These are phyloP conservation scores for Fonsecaea pedrosoi DNA, from an alignment of 2,329 filamentous ascomycete species.

Conservation along the genomic window DNA sequence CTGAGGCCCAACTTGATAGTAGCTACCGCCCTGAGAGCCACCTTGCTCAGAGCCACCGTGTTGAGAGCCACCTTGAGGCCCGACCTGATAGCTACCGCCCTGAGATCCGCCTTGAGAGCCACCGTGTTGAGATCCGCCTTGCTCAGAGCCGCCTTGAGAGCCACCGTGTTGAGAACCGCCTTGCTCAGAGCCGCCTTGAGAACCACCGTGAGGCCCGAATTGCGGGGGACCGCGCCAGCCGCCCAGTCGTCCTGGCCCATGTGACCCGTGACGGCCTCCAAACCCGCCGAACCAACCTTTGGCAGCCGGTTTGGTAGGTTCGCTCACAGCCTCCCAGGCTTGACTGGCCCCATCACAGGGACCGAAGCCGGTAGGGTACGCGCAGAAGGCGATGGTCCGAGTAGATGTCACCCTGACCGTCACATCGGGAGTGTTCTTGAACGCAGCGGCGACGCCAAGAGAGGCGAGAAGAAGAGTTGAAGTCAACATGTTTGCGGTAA, in stretches of 20 bases:
- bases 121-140: too few species aligned
- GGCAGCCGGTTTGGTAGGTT: neutral
- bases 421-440: neutral
- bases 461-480: constrained; percentile 10
- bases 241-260: neutral
- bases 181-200: too few species aligned
- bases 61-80: too few species aligned
- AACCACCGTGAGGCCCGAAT: too few species aligned
- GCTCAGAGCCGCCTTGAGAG: too few species aligned
- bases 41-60: too few species aligned
- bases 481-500: constrained; percentile 7
- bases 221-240: too few species aligned
- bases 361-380: constrained; percentile 8
- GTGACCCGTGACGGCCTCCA: neutral
- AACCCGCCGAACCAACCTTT: neutral
- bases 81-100: too few species aligned
- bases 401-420: constrained; percentile 18
- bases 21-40: neutral
- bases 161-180: too few species aligned
- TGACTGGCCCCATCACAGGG: constrained; percentile 1
- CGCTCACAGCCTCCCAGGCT: neutral
- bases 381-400: constrained; percentile 17
- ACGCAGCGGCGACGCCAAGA: constrained; percentile 7
- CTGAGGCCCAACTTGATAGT: neutral
- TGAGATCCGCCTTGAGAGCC: too few species aligned